These are phyloP conservation scores for Trichaptum fuscoviolaceum DNA, from an alignment of 768 basidiomycete genomes.

Conservation along the genomic window DNA sequence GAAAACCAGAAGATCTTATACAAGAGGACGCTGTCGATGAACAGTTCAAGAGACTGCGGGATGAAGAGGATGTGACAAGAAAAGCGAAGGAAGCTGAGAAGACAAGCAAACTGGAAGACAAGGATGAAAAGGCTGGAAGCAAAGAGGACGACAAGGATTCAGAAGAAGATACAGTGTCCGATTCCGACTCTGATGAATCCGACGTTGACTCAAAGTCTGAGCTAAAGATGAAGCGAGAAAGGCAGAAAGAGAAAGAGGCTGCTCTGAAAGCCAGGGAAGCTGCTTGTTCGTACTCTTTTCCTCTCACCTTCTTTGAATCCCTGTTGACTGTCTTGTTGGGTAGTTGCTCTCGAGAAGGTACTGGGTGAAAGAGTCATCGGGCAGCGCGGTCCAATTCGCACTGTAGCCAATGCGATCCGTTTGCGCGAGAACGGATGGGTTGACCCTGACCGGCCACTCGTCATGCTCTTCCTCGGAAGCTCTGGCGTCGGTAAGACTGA, in stretches of 20 bases:
- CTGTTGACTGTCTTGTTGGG: background rate
- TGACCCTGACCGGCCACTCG: conserved; percentile 2
- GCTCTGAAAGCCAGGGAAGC: background rate
- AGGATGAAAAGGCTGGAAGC: background rate
- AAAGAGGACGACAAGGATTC: background rate
- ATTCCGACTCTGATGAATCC: background rate
- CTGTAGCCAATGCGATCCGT: conserved; percentile 1
- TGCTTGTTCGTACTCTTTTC: background rate
- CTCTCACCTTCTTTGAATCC: background rate
- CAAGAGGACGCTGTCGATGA: background rate
- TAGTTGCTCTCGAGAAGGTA: background rate
- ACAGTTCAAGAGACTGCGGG: background rate
- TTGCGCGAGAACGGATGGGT: conserved; percentile 6
- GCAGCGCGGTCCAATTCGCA: background rate
- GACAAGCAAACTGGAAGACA: background rate
- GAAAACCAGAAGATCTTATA: background rate
- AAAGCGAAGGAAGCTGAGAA: background rate
- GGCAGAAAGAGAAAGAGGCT: background rate
- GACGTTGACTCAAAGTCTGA: background rate
- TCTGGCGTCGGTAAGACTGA: conserved; percentile 3
- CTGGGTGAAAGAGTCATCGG: conserved; percentile 3
- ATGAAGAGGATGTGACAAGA: background rate
- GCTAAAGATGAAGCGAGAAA: background rate
- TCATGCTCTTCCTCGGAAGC: conserved; percentile 5
- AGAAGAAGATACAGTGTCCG: background rate